phyloP scores from a whole-genome alignment of 192 early-diverging fungal genomes.

The Cladochytrium replicatum region DNA sequence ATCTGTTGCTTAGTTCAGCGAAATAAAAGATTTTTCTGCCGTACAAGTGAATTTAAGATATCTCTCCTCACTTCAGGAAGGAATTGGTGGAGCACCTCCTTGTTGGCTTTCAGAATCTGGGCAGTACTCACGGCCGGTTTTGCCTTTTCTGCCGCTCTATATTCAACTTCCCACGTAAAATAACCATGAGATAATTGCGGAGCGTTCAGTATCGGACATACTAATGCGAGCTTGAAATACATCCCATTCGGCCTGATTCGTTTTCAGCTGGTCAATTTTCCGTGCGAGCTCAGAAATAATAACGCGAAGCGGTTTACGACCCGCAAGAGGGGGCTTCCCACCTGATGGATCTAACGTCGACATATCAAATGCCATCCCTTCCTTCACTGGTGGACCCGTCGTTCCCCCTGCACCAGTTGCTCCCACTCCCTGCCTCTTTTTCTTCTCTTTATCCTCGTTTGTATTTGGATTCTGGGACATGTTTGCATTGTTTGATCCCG shows the following conservation, averaged over 20 bases:
- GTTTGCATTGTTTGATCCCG: neutral
- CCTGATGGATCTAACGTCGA: neutral
- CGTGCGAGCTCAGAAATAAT: conserved; percentile 40
- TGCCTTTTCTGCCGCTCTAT: conserved; percentile 3
- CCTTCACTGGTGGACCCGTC: conserved; percentile 11
- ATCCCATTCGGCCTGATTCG: conserved; percentile 45
- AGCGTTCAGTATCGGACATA: conserved; percentile 13
- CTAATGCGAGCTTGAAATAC: conserved; percentile 35
- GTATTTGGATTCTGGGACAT: conserved; percentile 5
- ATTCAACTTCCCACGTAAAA: conserved; percentile 2
- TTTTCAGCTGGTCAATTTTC: conserved; percentile 35
- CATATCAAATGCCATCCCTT: neutral
- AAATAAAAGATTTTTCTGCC: too few relatives aligned
- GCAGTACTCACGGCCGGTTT: neutral
- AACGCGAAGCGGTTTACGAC: conserved; percentile 39
- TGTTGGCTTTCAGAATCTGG: conserved; percentile 24
- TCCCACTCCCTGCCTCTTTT: conserved; percentile 1
- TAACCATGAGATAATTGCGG: neutral
- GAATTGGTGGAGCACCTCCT: conserved; percentile 4
- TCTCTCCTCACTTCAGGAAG: conserved; percentile 6
- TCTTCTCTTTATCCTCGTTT: conserved; percentile 8
- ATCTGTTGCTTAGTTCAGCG: too few relatives aligned
- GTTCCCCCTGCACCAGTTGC: neutral
- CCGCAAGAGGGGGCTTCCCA: conserved; percentile 11
- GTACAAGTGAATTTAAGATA: too few relatives aligned